A percentile compares a stretch with the other conserved stretches of the same genome.
Conservation (phyloP, 208 protist genomes). For the Naegleria lovaniensis region DNA sequence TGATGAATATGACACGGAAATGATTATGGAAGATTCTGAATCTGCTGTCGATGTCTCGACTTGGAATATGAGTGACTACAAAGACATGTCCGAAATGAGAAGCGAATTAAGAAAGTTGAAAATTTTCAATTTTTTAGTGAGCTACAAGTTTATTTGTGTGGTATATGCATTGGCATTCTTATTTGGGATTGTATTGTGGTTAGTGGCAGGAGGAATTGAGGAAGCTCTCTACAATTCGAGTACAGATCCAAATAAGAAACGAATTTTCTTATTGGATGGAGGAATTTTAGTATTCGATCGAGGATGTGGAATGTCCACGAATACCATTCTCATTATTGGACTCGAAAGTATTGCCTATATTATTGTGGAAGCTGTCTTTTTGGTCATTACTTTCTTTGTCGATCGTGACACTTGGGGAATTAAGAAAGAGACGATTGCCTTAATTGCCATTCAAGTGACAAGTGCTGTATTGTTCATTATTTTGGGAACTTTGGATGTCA, state of each 20-base stretch:
- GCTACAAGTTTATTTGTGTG: background rate
- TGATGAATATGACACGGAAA: too few species aligned
- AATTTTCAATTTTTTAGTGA: background rate
- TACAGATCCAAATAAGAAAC: background rate
- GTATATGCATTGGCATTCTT: background rate
- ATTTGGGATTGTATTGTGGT: background rate
- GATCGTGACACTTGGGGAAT: background rate
- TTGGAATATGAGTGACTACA: too few species aligned
- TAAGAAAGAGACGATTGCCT: background rate
- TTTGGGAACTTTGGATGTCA: background rate
- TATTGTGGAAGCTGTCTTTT: background rate
- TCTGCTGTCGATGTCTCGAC: too few species aligned
- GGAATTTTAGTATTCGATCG: background rate
- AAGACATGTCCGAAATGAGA: background rate
- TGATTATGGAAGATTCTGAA: too few species aligned
- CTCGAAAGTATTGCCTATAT: background rate
- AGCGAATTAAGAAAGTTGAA: background rate
- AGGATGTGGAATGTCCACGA: background rate
- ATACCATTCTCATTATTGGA: background rate
- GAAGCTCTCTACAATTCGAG: background rate
- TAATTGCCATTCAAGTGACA: background rate
- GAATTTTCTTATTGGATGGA: background rate
- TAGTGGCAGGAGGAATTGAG: background rate
- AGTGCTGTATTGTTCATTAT: background rate
- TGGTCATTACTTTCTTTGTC: background rate